Conservation (phyloP, 129 eudicot genomes). For the Dittrichia graveolens region DNA sequence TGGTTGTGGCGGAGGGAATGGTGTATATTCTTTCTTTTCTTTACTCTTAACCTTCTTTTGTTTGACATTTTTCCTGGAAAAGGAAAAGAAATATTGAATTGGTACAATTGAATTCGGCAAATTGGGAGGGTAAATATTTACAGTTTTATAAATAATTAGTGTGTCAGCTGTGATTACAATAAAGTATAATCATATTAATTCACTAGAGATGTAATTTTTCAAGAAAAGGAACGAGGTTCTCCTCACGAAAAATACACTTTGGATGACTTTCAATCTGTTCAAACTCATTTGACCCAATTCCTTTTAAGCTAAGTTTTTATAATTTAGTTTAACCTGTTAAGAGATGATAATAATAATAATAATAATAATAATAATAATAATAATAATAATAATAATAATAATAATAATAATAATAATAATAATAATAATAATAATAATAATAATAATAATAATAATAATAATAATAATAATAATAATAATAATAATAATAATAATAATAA, state of each 20-base stretch:
- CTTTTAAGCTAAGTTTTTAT: not conserved
- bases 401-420: not conserved
- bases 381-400: not conserved
- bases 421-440: not conserved
- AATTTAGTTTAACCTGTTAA: not conserved
- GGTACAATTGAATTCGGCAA: too few species aligned
- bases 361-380: not conserved
- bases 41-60: constrained; percentile 78
- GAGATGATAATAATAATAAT: not conserved
- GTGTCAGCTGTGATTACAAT: too few species aligned
- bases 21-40: constrained; percentile 91
- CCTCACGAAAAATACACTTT: not conserved
- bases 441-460: not conserved
- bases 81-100: not conserved
- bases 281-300: not conserved
- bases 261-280: not conserved
- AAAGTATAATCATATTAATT: too few species aligned
- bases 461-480: not conserved
- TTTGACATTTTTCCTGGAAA: constrained; percentile 89
- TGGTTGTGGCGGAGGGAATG: constrained; percentile 92
- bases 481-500: not conserved
- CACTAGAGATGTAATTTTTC: not conserved
- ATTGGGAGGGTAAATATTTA: too few species aligned
- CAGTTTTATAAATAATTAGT: too few species aligned
- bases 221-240: not conserved